Evolutionary conservation across 139 green algal genomes (phyloP).

Genomic region (Coccomyxa sp.): DNA sequence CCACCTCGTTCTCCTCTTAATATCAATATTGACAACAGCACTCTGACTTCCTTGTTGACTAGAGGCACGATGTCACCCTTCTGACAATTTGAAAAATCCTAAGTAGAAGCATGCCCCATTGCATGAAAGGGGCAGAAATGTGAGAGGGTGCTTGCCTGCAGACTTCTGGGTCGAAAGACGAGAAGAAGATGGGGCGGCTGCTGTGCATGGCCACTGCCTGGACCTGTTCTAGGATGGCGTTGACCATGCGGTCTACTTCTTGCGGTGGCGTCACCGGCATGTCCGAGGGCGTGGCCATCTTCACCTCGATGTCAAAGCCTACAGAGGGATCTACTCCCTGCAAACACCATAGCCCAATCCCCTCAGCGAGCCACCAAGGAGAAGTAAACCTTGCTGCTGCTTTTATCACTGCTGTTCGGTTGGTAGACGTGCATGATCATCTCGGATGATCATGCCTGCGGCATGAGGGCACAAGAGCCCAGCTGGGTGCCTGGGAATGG

Average conservation of each 20-base stretch:
- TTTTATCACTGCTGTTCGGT: neutral
- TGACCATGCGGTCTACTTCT: conserved; percentile 58
- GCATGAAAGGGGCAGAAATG: too few species aligned
- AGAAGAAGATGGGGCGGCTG: conserved; percentile 58
- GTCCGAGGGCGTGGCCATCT: conserved; percentile 67
- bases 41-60: neutral
- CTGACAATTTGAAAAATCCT: too few species aligned
- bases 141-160: conserved; percentile 23
- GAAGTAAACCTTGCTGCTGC: neutral
- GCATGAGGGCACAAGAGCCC: neutral
- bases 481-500: neutral
- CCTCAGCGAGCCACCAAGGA: neutral
- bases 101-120: too few species aligned
- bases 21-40: too few species aligned
- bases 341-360: neutral
- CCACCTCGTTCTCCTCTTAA: too few species aligned
- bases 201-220: conserved; percentile 8
- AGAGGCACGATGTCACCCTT: neutral
- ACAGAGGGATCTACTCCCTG: conserved; percentile 53
- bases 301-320: conserved; percentile 85
- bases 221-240: conserved; percentile 28
- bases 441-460: neutral
- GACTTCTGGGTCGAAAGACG: conserved; percentile 83
- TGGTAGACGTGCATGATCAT: neutral
- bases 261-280: conserved; percentile 37